A percentile compares a stretch with the other conserved stretches of the same genome.
Evolutionary conservation across 345 rosid species (phyloP).

Genomic region (Gossypium longicalyx): DNA sequence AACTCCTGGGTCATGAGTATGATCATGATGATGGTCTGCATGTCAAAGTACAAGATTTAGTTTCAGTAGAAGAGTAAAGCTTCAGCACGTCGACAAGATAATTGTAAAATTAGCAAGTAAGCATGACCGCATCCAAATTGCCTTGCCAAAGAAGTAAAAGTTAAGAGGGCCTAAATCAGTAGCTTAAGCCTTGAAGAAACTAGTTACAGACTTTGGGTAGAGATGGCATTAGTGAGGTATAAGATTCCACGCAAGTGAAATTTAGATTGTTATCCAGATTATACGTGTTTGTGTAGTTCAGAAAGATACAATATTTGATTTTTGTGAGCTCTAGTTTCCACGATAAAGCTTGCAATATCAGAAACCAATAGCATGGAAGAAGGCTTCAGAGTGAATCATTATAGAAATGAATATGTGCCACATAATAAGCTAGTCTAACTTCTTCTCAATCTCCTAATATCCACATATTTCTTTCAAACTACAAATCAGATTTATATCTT

Average conservation of each 20-base stretch:
- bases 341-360: not conserved
- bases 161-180: not conserved
- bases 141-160: not conserved
- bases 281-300: not conserved
- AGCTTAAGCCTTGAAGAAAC: not conserved
- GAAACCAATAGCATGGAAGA: not conserved
- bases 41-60: constrained; percentile 2
- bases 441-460: not conserved
- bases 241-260: not conserved
- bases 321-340: constrained; percentile 1
- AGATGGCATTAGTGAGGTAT: not conserved
- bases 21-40: constrained; percentile 87
- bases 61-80: not conserved
- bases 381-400: not conserved
- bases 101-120: not conserved
- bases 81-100: not conserved
- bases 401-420: not conserved
- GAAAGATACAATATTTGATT: not conserved
- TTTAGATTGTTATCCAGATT: not conserved
- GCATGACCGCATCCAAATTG: not conserved
- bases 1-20: constrained; percentile 93
- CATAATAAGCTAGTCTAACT: not conserved
- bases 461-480: not conserved
- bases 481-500: not conserved
- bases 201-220: not conserved